Evolutionary conservation across 179 eudicot species (phyloP).

Genomic region (Patellifolia procumbens): DNA sequence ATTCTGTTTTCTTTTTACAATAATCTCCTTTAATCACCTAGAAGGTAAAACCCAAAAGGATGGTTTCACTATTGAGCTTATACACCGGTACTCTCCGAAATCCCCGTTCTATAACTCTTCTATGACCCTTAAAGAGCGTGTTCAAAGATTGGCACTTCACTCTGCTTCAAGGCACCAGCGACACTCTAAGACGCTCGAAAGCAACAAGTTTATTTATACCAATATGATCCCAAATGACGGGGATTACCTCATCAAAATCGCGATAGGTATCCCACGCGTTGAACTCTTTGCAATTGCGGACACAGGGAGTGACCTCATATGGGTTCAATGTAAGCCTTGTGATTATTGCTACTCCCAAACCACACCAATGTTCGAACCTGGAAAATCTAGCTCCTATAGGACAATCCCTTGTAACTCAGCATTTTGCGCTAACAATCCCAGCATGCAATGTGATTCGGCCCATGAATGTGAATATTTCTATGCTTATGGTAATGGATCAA

Average conservation of each 20-base stretch:
- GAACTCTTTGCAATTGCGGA: slow-evolving; percentile 32
- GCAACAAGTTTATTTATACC: background rate
- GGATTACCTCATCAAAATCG: slow-evolving; percentile 33
- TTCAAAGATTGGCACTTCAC: slow-evolving; percentile 17
- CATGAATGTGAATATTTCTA: slow-evolving; percentile 24
- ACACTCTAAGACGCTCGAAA: background rate
- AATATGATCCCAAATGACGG: slow-evolving; percentile 28
- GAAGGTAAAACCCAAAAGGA: background rate
- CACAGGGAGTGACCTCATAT: slow-evolving; percentile 40
- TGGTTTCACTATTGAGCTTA: slow-evolving; percentile 17
- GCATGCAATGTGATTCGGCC: slow-evolving; percentile 15
- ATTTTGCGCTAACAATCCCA: slow-evolving; percentile 6
- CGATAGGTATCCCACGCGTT: slow-evolving; percentile 31
- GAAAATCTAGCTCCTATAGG: slow-evolving; percentile 15
- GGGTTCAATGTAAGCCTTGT: slow-evolving; percentile 41
- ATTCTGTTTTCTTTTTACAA: background rate
- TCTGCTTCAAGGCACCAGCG: slow-evolving; percentile 20
- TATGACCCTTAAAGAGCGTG: slow-evolving; percentile 18
- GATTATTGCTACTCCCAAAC: slow-evolving; percentile 26
- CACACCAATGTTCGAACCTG: slow-evolving; percentile 26
- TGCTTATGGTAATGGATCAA: slow-evolving; percentile 25
- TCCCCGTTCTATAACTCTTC: slow-evolving; percentile 27
- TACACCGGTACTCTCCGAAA: slow-evolving; percentile 24
- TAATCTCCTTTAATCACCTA: background rate
- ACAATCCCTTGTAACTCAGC: slow-evolving; percentile 26